Conservation (phyloP, 371 early-diverging fungal species). For the Actinomortierella wolfii region DNA sequence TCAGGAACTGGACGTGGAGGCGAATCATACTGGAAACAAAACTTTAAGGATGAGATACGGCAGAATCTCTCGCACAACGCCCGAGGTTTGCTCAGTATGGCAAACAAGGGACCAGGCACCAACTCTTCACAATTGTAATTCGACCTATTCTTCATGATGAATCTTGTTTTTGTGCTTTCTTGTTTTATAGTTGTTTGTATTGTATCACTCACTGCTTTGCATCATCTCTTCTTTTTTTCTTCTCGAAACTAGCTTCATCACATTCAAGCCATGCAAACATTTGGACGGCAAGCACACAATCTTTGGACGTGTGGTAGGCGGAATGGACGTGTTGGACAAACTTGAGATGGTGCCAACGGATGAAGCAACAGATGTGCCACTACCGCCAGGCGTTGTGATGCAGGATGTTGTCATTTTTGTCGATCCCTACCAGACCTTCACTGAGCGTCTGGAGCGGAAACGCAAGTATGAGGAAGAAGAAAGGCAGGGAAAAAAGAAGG, state of each 20-base stretch:
- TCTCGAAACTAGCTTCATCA: conserved; percentile 70
- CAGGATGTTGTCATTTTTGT: conserved; percentile 75
- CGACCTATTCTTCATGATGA: too few species aligned
- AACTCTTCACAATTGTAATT: conserved; percentile 90
- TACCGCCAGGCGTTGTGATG: conserved; percentile 70
- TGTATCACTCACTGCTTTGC: conserved; percentile 23
- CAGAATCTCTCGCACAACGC: conserved; percentile 73
- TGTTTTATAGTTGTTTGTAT: conserved; percentile 4
- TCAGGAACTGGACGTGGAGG: conserved; percentile 92
- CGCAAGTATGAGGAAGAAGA: conserved; percentile 60
- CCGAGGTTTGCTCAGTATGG: conserved; percentile 85
- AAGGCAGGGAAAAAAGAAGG: conserved; percentile 23
- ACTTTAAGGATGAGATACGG: conserved; percentile 86
- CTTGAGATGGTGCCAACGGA: conserved; percentile 81
- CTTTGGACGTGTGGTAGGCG: conserved; percentile 87
- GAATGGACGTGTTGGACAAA: conserved; percentile 77
- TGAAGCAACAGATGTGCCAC: conserved; percentile 71
- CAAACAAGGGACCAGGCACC: conserved; percentile 88
- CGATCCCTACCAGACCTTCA: conserved; percentile 85
- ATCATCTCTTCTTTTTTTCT: neutral
- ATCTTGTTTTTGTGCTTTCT: neutral
- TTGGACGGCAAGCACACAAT: conserved; percentile 93
- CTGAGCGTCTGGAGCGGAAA: conserved; percentile 58
- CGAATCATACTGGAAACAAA: conserved; percentile 77
- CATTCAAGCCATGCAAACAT: conserved; percentile 79